Percentiles rank a stretch among this genome's conserved stretches.
phyloP scores from a whole-genome alignment of 495 filamentous ascomycete genomes.

The Cladorrhinum samala region DNA sequence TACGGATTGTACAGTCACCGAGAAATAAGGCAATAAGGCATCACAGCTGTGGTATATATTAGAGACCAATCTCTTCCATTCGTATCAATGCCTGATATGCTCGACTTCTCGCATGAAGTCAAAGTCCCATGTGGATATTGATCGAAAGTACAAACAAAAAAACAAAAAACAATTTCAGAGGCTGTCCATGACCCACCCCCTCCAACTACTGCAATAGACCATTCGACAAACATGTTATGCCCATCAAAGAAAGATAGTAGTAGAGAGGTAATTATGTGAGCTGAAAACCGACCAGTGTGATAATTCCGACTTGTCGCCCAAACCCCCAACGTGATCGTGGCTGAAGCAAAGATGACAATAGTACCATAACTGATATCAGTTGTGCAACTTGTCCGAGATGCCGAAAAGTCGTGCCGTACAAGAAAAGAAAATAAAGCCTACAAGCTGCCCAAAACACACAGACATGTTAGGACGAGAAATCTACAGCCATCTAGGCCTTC shows the following conservation, averaged over 20 bases:
- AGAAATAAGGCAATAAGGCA: too few species aligned
- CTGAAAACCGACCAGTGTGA: too few species aligned
- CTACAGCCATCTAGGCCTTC: slow-evolving; percentile 21
- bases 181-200: slow-evolving; percentile 18
- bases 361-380: slow-evolving; percentile 21
- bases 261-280: slow-evolving; percentile 25
- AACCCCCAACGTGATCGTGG: slow-evolving; percentile 5
- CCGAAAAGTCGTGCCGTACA: slow-evolving; percentile 15
- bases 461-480: slow-evolving; percentile 5
- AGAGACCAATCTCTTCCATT: neutral
- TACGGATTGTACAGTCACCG: too few species aligned
- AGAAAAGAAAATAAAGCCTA: slow-evolving; percentile 11
- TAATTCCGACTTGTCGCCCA: too few species aligned
- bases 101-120: slow-evolving; percentile 17
- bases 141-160: slow-evolving; percentile 13
- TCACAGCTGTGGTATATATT: too few species aligned
- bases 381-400: slow-evolving; percentile 16
- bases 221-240: slow-evolving; percentile 19
- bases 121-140: slow-evolving; percentile 19
- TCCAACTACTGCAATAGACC: slow-evolving; percentile 19
- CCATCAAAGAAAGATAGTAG: slow-evolving; percentile 18
- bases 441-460: slow-evolving; percentile 3
- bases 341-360: slow-evolving; percentile 25
- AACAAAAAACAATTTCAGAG: slow-evolving; percentile 23
- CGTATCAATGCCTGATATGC: slow-evolving; percentile 18